phyloP scores from a whole-genome alignment of 768 basidiomycete genomes.

The Lentinula raphanica region DNA sequence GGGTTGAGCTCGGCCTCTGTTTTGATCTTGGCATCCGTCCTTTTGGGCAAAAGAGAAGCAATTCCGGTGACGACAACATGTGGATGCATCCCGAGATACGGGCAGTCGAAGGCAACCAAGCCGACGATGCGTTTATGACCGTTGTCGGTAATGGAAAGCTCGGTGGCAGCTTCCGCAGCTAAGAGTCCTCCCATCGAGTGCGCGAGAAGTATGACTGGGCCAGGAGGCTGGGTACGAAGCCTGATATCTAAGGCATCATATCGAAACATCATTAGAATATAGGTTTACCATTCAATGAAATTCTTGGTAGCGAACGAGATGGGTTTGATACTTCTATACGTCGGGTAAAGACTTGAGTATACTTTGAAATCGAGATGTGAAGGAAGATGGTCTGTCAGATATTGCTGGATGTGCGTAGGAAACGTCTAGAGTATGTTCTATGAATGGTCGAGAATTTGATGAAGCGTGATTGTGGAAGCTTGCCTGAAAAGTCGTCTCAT shows the following conservation, averaged over 20 bases:
- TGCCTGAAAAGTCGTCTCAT: slow-evolving; percentile 56
- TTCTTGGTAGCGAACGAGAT: slow-evolving; percentile 45
- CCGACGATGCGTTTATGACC: slow-evolving; percentile 41
- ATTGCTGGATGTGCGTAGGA: slow-evolving; percentile 47
- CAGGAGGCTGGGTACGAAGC: slow-evolving; percentile 50
- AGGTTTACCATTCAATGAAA: slow-evolving; percentile 50
- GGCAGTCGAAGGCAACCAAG: slow-evolving; percentile 54
- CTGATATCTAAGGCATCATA: slow-evolving; percentile 22
- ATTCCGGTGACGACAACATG: slow-evolving; percentile 55
- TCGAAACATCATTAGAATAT: not conserved
- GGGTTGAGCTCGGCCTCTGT: slow-evolving; percentile 38
- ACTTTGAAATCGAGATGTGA: slow-evolving; percentile 31
- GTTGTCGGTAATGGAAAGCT: slow-evolving; percentile 30
- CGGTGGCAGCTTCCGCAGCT: slow-evolving; percentile 50
- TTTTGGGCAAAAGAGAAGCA: slow-evolving; percentile 43
- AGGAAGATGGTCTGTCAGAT: slow-evolving; percentile 32
- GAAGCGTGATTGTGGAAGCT: not conserved
- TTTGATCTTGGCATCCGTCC: slow-evolving; percentile 19
- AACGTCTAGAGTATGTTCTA: slow-evolving; percentile 36
- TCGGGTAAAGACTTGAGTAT: slow-evolving; percentile 50
- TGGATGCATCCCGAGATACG: slow-evolving; percentile 58
- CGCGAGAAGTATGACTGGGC: slow-evolving; percentile 49
- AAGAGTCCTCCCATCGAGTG: slow-evolving; percentile 63
- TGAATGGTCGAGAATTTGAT: not conserved
- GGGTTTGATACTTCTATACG: slow-evolving; percentile 53